Conservation (phyloP, 306 rosid species). For the Fragaria nilgerrensis region DNA sequence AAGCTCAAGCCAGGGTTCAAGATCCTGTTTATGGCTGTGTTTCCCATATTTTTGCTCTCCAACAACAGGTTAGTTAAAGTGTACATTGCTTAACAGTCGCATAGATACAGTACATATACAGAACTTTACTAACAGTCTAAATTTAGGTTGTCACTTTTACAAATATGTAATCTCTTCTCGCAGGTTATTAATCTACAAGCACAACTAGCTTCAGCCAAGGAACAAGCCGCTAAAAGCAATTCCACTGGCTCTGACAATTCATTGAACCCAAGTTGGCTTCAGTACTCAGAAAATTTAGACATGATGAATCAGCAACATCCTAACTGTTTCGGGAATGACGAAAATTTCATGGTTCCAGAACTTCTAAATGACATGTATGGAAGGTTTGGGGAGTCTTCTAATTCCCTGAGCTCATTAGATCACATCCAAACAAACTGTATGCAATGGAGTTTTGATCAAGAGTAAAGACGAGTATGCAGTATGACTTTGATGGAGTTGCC, state of each 20-base stretch:
- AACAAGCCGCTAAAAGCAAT: conserved; percentile 64
- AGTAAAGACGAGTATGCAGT: conserved; percentile 18
- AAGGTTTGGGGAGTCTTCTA: conserved; percentile 53
- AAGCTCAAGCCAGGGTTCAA: conserved; percentile 94
- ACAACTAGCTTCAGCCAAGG: conserved; percentile 74
- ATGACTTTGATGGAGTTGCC: conserved; percentile 42
- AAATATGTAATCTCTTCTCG: neutral
- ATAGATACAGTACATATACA: neutral
- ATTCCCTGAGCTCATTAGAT: conserved; percentile 45
- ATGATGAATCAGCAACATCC: conserved; percentile 27
- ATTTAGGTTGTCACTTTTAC: neutral
- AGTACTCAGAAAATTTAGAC: conserved; percentile 41
- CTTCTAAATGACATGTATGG: conserved; percentile 41
- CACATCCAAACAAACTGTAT: conserved; percentile 34
- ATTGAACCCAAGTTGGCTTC: conserved; percentile 62
- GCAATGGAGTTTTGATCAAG: conserved; percentile 44
- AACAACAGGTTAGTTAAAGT: conserved; percentile 65
- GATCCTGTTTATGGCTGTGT: conserved; percentile 98
- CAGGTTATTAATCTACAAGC: conserved; percentile 85
- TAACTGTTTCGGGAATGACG: conserved; percentile 40
- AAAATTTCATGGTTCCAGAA: conserved; percentile 41
- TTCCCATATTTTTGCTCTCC: conserved; percentile 91
- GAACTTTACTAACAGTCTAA: neutral
- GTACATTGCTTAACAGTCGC: neutral
- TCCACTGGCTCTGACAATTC: conserved; percentile 29